Evolutionary conservation across 495 filamentous ascomycete genomes (phyloP).

Genomic region (Talaromyces trachyspermus): DNA sequence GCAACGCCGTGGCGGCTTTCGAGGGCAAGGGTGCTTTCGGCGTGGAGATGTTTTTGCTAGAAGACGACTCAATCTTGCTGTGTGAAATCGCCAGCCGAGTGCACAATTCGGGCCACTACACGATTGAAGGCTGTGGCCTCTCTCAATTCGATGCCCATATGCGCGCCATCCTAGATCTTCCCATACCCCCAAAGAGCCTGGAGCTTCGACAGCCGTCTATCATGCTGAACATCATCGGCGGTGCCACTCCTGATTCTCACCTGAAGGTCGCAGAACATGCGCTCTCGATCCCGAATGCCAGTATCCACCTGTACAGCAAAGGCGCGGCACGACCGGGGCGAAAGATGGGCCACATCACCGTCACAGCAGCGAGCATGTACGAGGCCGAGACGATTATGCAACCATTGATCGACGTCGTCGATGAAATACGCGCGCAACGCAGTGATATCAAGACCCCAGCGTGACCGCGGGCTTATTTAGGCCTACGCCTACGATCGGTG

Average conservation of each 20-base stretch:
- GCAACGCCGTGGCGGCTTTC: conserved; percentile 69
- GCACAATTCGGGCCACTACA: conserved; percentile 96
- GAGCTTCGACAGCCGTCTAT: conserved; percentile 62
- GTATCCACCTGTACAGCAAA: conserved; percentile 89
- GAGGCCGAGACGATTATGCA: conserved; percentile 65
- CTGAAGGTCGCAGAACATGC: conserved; percentile 57
- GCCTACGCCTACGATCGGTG: conserved; percentile 58
- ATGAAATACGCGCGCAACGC: conserved; percentile 58
- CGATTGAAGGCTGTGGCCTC: conserved; percentile 83
- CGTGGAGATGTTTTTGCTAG: conserved; percentile 92
- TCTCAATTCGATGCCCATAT: conserved; percentile 93
- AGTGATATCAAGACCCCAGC: conserved; percentile 27
- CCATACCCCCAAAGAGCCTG: conserved; percentile 54
- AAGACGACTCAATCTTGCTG: conserved; percentile 65
- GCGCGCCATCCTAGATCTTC: conserved; percentile 73
- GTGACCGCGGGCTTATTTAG: conserved; percentile 23
- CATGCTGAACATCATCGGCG: conserved; percentile 96
- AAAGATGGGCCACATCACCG: conserved; percentile 92
- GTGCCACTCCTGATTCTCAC: conserved; percentile 61
- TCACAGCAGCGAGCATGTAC: conserved; percentile 59
- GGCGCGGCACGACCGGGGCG: conserved; percentile 71
- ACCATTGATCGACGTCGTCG: conserved; percentile 55
- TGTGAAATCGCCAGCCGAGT: conserved; percentile 95
- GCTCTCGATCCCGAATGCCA: conserved; percentile 51
- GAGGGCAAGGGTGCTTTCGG: conserved; percentile 91